These are phyloP conservation scores for Scolecobasidium constrictum DNA, from an alignment of 2,329 filamentous ascomycete genomes.

Conservation along the genomic window DNA sequence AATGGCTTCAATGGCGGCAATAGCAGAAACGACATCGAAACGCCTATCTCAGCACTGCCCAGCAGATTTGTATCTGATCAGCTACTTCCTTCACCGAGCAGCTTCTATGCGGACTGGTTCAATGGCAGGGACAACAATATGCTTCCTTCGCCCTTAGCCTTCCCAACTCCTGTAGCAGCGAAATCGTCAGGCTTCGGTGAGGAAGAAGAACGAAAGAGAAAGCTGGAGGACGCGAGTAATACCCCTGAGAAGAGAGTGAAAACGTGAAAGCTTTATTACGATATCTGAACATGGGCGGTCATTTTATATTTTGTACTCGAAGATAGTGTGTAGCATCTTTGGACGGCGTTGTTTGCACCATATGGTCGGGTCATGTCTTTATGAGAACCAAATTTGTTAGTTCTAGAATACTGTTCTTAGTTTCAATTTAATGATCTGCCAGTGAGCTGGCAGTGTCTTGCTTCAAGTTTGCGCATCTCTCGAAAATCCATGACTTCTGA, in stretches of 20 bases:
- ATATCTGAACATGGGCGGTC: neutral
- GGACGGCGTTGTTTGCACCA: no score
- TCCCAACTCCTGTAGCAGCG: conserved; percentile 62
- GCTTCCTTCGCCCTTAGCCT: conserved; percentile 83
- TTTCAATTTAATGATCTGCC: no score
- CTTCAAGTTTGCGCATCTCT: no score
- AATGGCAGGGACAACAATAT: conserved; percentile 62
- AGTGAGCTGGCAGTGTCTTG: no score
- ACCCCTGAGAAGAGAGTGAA: conserved; percentile 23
- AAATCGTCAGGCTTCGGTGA: conserved; percentile 33
- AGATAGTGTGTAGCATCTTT: no score
- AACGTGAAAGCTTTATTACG: conserved; percentile 13
- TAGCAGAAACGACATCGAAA: conserved; percentile 44
- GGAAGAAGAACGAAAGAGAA: conserved; percentile 32
- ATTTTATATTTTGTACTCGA: no score
- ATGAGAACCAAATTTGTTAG: no score
- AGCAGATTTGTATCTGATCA: conserved; percentile 84
- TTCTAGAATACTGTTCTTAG: no score
- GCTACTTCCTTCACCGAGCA: conserved; percentile 79
- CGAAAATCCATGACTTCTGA: no score
- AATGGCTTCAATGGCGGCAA: conserved; percentile 29
- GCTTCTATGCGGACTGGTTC: conserved; percentile 90
- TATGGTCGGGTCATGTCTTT: no score
- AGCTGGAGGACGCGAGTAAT: conserved; percentile 21
- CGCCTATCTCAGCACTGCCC: conserved; percentile 87